Evolutionary conservation across 352 stramenopile species (phyloP), one percentile per base, ranked within the genome.

Genomic region (Phytophthora sp.): DNA sequence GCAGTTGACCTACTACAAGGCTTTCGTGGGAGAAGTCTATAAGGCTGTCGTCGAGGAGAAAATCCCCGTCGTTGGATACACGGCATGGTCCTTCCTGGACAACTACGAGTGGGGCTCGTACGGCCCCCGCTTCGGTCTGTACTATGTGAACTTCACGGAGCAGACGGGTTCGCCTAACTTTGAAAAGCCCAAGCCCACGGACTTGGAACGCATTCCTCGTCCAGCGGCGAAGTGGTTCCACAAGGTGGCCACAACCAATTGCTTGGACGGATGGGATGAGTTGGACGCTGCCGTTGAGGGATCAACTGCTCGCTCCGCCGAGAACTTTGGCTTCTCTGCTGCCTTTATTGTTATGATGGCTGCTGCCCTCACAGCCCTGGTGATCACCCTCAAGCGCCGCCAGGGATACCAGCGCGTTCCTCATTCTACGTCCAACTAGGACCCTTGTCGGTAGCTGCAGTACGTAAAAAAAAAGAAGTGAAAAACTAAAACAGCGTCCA

Each of bases 221-320:
- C 59, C 50, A n/a, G 76, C 75, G 1, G 68, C 76, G 11, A 65
- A 60, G 15, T 84, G 66, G 71, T 64, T 64, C 44, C 21, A 48
- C 23, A 64, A 56, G 18, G 23, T 64, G n/a, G 37, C 55, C 20
- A 54, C 45, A 5, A 50, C 30, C 13, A 46, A 51, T 24, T 64
- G 55, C 9, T 17, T 64, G 54, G 52, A 66, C 15, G 60, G 53
- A 5, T 52, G 32, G 53, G 30, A 27, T 1, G 43, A 62, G 11
- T 27, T 68, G 2, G 27, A 62, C 13, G 34, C 53, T 46, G 27
- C 20, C 13, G 32, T 10, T 8, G 30, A 38, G 24, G 44, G 24
- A 2, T 44, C 50, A 3, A 12, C 35, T 42, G 49, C 24, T 18
- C 38, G 21, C 17, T 60, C 57, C 15, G 49, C 21, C 15, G 53